A percentile compares a stretch with the other conserved stretches of the same genome.
phyloP scores from a whole-genome alignment of 2,329 filamentous ascomycete species.

The Epichloe glyceriae region DNA sequence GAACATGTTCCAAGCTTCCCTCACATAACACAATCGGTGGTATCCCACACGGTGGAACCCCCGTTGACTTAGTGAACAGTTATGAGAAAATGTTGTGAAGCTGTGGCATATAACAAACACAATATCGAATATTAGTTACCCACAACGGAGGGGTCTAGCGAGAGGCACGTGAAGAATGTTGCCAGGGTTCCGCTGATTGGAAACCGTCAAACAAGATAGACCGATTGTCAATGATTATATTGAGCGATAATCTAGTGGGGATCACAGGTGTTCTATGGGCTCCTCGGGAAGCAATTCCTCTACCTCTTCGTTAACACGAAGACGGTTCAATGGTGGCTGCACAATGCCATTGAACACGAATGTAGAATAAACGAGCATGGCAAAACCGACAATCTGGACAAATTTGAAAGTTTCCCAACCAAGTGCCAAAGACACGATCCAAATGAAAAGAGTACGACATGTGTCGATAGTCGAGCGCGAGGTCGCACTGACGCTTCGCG shows the following conservation, averaged over 20 bases:
- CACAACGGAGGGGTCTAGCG: too few species aligned
- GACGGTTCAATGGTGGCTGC: conserved; percentile 62
- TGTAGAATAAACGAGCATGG: conserved; percentile 83
- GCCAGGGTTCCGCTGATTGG: background rate
- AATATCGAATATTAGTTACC: too few species aligned
- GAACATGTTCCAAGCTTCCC: too few species aligned
- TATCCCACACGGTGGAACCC: too few species aligned
- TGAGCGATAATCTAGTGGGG: background rate
- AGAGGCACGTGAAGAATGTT: too few species aligned
- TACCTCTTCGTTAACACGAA: conserved; percentile 41
- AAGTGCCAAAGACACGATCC: conserved; percentile 83
- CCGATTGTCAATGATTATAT: background rate
- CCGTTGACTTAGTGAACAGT: too few species aligned
- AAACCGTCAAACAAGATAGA: background rate
- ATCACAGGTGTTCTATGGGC: conserved; percentile 57
- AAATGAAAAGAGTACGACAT: conserved; percentile 94
- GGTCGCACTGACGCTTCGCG: conserved; percentile 77
- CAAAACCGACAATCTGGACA: conserved; percentile 85
- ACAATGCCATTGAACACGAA: conserved; percentile 94
- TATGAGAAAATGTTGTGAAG: too few species aligned
- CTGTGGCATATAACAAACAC: too few species aligned
- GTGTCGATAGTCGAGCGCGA: conserved; percentile 94
- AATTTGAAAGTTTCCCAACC: conserved; percentile 98
- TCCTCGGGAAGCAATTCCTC: conserved; percentile 66
- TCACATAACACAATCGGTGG: too few species aligned